Base-by-base conservation (phyloP, 441 rosid genomes). In the Euphorbia celastroides region DNA sequence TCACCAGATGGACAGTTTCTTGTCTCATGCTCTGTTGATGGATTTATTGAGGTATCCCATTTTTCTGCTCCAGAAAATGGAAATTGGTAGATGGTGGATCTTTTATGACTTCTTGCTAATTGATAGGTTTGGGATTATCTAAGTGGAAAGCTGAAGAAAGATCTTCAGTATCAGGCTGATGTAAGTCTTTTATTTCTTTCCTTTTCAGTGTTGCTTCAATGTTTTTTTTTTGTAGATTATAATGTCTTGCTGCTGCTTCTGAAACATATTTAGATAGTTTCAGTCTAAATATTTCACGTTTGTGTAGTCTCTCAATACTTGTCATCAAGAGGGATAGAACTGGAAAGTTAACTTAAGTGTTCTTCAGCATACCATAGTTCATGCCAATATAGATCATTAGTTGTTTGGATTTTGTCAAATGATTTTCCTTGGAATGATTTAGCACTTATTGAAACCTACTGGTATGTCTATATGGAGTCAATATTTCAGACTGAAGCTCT, bases 1-100 rank as follows among this genome's bases (percentile, higher is more conserved):
- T 95, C 99, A 55, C 97, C 96, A 61, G 99, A 95, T 77, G 99
- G 99, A 67, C 99, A 95, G 72, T 95, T 90, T 79, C 98, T 95
- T 70, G 96, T 88, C 71, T 92, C 98, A 67, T 87, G 84, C 67
- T 95, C 99, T 65, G 94, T 95, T 68, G 99, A 95, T 82, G 99
- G 99, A 59, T 92, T 92, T 82, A 85, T 95, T 70, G 97, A 95
- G 96, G 98, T 92, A 79, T 5, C 13, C 36, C 19, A 19, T 48
- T 17, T 4, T 17, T 50, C 57, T 31, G 30, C 57, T 32, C 38
- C 11, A 26, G 5, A 1, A 59, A 19, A 62, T 57, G 64, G 65
- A 72, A 59, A 52, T 51, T 62, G 44, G 64, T 61, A 42, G 38
- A 46, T 74, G 38, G 46, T 74, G 57, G 62, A 13, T 52, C 54